Percentiles rank a stretch among this genome's conserved stretches.
phyloP scores from a whole-genome alignment of 192 early-diverging fungal species.

The Podila epicladia region DNA sequence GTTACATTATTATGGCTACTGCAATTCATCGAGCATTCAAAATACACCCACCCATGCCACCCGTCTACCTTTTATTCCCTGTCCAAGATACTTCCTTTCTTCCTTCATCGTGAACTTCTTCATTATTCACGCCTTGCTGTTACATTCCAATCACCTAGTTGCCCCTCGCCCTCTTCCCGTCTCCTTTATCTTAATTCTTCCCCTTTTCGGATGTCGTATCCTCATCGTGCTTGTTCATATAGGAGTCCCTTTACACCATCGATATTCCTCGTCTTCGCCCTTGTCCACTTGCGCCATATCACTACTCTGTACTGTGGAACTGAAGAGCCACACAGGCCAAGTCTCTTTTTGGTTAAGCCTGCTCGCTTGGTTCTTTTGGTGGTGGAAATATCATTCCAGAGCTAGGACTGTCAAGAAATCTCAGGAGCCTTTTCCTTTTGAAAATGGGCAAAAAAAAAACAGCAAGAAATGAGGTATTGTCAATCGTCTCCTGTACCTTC shows the following conservation, averaged over 20 bases:
- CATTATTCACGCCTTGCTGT: background rate
- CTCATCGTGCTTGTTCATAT: no score
- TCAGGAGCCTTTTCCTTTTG: background rate
- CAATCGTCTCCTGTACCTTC: background rate
- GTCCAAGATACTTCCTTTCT: no score
- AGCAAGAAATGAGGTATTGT: background rate
- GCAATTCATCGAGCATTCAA: no score
- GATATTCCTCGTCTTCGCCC: no score
- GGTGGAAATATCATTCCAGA: background rate
- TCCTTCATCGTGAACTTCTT: background rate
- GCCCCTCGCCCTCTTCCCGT: background rate
- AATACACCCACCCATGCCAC: no score
- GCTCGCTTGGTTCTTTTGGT: background rate
- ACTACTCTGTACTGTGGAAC: no score
- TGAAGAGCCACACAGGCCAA: background rate
- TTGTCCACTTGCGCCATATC: no score
- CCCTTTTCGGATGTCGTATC: constrained; percentile 7
- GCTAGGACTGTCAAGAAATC: background rate
- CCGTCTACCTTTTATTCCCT: no score
- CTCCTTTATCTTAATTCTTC: constrained; percentile 26
- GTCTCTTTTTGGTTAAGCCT: background rate
- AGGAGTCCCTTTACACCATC: no score
- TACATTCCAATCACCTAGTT: background rate
- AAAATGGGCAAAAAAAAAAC: background rate
- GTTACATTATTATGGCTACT: no score